Evolutionary conservation across 257 asterid genomes (phyloP).

Genomic region (Solanum sejunctum): DNA sequence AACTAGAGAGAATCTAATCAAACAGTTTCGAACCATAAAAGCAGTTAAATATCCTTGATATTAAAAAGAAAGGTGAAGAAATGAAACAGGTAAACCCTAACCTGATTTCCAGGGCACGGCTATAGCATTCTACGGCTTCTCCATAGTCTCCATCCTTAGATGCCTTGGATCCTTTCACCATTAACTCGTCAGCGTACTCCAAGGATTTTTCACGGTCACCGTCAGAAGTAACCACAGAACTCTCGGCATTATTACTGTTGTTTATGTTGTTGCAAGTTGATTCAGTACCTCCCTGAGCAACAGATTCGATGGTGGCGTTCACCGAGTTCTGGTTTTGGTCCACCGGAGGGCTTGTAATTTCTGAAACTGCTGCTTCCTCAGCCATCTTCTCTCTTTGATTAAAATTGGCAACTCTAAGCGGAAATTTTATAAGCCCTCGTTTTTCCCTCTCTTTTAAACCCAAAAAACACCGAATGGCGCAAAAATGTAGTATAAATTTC

Average conservation of each 20-base stretch:
- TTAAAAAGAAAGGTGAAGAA: background rate
- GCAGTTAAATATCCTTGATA: background rate
- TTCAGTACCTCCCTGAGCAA: slow-evolving; percentile 28
- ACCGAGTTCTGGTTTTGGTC: slow-evolving; percentile 44
- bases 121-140: slow-evolving; percentile 79
- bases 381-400: slow-evolving; percentile 30
- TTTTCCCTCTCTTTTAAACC: slow-evolving; percentile 3
- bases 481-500: background rate
- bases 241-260: slow-evolving; percentile 23
- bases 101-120: slow-evolving; percentile 98
- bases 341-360: slow-evolving; percentile 9
- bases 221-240: slow-evolving; percentile 23
- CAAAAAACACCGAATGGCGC: slow-evolving; percentile 10
- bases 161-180: slow-evolving; percentile 54
- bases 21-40: background rate
- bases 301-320: slow-evolving; percentile 40
- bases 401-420: slow-evolving; percentile 1
- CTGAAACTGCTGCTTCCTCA: slow-evolving; percentile 29
- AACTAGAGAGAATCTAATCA: background rate
- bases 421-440: background rate
- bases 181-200: slow-evolving; percentile 52
- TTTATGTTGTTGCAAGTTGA: slow-evolving; percentile 43
- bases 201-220: slow-evolving; percentile 40
- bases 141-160: slow-evolving; percentile 50
- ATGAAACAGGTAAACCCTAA: slow-evolving; percentile 7